phyloP scores from a whole-genome alignment of 1,139 yeast species.

The Arxiozyma heterogenica region DNA sequence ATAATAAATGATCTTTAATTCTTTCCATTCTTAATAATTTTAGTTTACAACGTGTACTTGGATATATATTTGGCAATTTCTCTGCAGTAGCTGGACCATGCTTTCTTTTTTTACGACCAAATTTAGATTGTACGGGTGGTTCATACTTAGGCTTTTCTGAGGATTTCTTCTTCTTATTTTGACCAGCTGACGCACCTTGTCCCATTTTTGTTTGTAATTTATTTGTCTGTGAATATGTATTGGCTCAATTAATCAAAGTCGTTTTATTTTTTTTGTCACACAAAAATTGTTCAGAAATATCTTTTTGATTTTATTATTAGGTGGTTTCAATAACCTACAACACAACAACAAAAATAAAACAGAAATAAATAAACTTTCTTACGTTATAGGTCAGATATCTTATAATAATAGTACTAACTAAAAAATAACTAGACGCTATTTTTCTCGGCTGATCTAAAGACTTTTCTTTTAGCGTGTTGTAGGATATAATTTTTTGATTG shows the following conservation, averaged over 20 bases:
- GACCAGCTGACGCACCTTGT: constrained; percentile 71
- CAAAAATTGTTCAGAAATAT: too few species aligned
- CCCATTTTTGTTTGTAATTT: constrained; percentile 40
- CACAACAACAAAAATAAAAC: too few species aligned
- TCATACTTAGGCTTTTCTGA: constrained; percentile 89
- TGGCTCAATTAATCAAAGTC: neutral
- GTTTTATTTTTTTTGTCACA: neutral
- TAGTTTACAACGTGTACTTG: constrained; percentile 88
- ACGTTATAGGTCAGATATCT: too few species aligned
- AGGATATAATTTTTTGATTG: too few species aligned
- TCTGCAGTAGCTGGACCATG: constrained; percentile 88
- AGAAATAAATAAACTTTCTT: too few species aligned
- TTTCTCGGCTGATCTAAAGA: too few species aligned
- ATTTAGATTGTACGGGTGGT: constrained; percentile 93
- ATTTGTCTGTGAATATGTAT: neutral
- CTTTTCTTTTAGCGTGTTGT: too few species aligned
- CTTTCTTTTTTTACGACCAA: constrained; percentile 66
- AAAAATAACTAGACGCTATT: too few species aligned
- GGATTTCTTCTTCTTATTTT: constrained; percentile 69
- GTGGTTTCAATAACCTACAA: too few species aligned
- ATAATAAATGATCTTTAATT: constrained; percentile 86
- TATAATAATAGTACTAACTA: too few species aligned
- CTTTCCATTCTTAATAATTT: constrained; percentile 88
- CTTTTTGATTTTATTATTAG: too few species aligned
- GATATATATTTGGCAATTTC: constrained; percentile 80